Conservation (phyloP, 2,329 filamentous ascomycete genomes). For the Talaromyces sp. region DNA sequence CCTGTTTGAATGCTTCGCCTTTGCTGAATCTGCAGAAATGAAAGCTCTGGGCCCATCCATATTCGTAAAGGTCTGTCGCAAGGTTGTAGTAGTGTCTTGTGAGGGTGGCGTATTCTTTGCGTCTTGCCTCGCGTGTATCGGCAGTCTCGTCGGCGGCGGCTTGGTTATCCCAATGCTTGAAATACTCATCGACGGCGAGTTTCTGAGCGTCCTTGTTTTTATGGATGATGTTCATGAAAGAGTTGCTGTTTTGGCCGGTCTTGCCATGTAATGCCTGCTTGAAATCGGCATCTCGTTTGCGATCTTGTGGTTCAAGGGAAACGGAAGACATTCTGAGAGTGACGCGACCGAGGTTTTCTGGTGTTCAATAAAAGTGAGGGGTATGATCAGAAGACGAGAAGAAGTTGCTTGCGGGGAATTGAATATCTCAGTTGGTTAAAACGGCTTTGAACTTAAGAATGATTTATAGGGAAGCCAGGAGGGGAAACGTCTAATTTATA, state of each 20-base stretch:
- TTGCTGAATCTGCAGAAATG: slow-evolving; percentile 94
- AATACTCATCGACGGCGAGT: slow-evolving; percentile 85
- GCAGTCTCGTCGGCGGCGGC: slow-evolving; percentile 75
- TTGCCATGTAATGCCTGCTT: slow-evolving; percentile 1
- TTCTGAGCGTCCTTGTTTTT: slow-evolving; percentile 81
- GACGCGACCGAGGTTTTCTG: no score
- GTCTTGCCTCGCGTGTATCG: slow-evolving; percentile 72
- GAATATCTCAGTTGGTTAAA: no score
- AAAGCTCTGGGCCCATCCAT: slow-evolving; percentile 91
- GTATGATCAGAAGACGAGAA: no score
- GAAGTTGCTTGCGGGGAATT: no score
- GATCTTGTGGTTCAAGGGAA: not conserved
- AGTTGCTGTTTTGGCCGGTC: not conserved
- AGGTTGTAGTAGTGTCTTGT: slow-evolving; percentile 97
- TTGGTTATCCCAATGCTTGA: slow-evolving; percentile 95
- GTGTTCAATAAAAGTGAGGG: no score
- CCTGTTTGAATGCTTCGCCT: slow-evolving; percentile 84
- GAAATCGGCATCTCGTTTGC: not conserved
- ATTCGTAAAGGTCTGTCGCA: slow-evolving; percentile 92
- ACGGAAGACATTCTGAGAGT: not conserved
- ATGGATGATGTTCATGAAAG: not conserved
- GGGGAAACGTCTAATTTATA: no score
- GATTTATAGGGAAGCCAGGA: no score
- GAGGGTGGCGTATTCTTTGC: slow-evolving; percentile 79
- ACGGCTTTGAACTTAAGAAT: no score